A percentile compares a stretch with the other conserved stretches of the same genome.
Conservation (phyloP, 768 basidiomycete genomes). For the Hirschioporus abietinus region DNA sequence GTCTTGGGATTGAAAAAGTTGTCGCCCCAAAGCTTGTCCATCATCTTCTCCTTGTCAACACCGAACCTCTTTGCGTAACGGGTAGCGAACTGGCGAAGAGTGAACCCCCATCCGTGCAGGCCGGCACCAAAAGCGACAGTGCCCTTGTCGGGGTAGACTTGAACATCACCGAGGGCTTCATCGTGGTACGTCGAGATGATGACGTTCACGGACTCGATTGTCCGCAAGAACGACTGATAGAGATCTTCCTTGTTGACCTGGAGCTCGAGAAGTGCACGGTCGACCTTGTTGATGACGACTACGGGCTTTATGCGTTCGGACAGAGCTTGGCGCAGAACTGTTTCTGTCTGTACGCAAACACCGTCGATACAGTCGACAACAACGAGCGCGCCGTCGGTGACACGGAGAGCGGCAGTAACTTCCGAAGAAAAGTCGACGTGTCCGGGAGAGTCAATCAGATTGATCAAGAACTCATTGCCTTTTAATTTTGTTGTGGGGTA, state of each 20-base stretch:
- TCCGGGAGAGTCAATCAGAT: constrained; percentile 51
- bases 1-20: constrained; percentile 52
- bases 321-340: constrained; percentile 44
- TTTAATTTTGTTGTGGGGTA: background rate
- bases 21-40: constrained; percentile 47
- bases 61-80: constrained; percentile 51
- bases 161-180: constrained; percentile 39
- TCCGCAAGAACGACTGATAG: constrained; percentile 46
- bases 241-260: constrained; percentile 48
- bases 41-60: constrained; percentile 45
- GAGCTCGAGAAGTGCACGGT: constrained; percentile 47
- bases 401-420: constrained; percentile 49
- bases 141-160: constrained; percentile 45
- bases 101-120: constrained; percentile 52
- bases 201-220: constrained; percentile 49
- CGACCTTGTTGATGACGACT: constrained; percentile 51
- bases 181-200: constrained; percentile 48
- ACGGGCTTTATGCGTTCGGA: constrained; percentile 50
- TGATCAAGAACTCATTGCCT: constrained; percentile 48
- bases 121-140: constrained; percentile 50
- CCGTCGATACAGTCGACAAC: constrained; percentile 50
- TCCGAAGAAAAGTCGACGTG: constrained; percentile 54
- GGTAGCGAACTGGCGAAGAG: constrained; percentile 43
- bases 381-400: constrained; percentile 49
- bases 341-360: constrained; percentile 52